Percentiles rank a stretch among this genome's conserved stretches.
phyloP scores from a whole-genome alignment of 2,329 filamentous ascomycete genomes.

The Stenocarpella maydis region DNA sequence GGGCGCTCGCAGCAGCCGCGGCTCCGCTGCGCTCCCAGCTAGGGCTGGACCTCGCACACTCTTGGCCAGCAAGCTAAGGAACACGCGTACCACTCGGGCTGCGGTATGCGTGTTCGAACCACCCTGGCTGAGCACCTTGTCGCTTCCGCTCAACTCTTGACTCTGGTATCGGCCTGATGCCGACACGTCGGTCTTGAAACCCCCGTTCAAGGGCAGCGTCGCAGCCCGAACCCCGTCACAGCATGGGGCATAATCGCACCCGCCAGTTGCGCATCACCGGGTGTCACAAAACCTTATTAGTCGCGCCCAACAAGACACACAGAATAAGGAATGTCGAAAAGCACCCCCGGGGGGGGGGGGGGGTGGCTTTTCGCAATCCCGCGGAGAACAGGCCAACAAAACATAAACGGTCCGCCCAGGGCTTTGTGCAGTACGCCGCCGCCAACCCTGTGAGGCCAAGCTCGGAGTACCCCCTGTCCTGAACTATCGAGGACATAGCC shows the following conservation, averaged over 20 bases:
- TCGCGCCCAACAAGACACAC: constrained; percentile 2
- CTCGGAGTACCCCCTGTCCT: neutral
- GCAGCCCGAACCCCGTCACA: constrained; percentile 11
- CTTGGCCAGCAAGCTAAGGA: no score
- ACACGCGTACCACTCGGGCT: neutral
- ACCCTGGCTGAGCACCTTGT: neutral
- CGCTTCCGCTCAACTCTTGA: constrained; percentile 5
- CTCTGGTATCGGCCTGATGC: neutral
- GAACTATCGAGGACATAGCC: neutral
- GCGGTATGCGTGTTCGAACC: neutral
- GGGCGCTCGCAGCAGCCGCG: neutral
- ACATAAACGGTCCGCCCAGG: constrained; percentile 8
- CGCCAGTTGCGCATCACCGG: constrained; percentile 19
- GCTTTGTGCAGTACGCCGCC: constrained; percentile 16
- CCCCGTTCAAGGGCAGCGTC: neutral
- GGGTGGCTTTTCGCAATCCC: no score
- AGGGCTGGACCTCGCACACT: constrained; percentile 14
- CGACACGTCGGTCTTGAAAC: constrained; percentile 3
- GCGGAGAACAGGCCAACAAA: constrained; percentile 14
- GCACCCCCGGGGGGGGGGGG: no score
- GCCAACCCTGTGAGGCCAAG: neutral
- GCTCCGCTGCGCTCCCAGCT: constrained; percentile 15
- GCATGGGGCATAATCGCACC: constrained; percentile 11
- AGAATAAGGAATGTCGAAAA: no score
- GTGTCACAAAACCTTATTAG: neutral